Evolutionary conservation across 225 moss, liverwort and hornwort genomes (phyloP), one percentile per base, ranked within the genome.

Genomic region (Pseudisothecium myosuroides): DNA sequence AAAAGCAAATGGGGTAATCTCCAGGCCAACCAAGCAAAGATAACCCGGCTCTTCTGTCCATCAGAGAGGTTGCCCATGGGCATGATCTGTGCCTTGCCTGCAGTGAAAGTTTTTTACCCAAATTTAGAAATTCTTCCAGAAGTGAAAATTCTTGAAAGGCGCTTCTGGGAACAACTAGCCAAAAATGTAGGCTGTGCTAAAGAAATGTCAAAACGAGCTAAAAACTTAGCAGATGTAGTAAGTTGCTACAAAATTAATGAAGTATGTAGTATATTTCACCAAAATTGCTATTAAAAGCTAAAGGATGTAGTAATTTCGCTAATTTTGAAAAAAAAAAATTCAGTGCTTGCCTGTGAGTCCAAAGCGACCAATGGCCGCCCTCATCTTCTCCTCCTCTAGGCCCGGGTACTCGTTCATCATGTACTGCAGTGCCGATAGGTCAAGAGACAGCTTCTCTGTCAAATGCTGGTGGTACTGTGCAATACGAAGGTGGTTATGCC

Each of bases 11-110:
- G 97, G 36, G 97, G 96, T 55, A 95, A 91, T 62, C 95, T 94
- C 97, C 96, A 97, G 5, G 97, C 97, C 88, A 97, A 83, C 96
- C 97, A 97, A 9, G 97, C 96, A 87, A 97, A 97, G 52, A 97
- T 96, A 19, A 97, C 95, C 60, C 97, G 89, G 81, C 97, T 97
- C 63, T 96, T 97, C 86, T 97, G 96, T 17, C 97, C 96, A 85
- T 97, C 97, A 11, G 97, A 97, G 17, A 97, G 95, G 65, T 97
- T 95, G 31, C 97, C 96, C 93, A 97, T 97, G 2, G 96, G 95
- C 97, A 97, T 97, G 55, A 96, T 93, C 76, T 97, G 97, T 39
- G 96, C 96, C 71, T 87, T 87, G 56, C 78, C 86, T 86, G 78
- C 64, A 78, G 14, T 75, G 28, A 76, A 15, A 7, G 29, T 23